A percentile compares a stretch with the other conserved stretches of the same genome.
Evolutionary conservation across 1,284 basidiomycete genomes (phyloP).

Genomic region (Rhodotorula glutinis): DNA sequence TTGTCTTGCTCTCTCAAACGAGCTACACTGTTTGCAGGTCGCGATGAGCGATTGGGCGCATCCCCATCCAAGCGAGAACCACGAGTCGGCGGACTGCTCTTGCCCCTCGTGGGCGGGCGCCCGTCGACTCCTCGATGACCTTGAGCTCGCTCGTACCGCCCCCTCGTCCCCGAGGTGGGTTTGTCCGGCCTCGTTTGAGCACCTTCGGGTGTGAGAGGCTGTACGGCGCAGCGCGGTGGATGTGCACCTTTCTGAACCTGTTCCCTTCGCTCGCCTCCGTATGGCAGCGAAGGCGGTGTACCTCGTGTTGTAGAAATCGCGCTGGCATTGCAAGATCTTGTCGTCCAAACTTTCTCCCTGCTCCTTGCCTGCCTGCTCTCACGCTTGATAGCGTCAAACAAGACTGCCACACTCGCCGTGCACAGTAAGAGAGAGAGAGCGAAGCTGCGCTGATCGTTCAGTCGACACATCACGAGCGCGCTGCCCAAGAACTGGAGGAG

Average conservation of each 20-base stretch:
- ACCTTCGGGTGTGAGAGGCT: slow-evolving; percentile 7
- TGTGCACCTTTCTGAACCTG: slow-evolving; percentile 25
- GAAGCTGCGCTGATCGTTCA: too few species aligned
- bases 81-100: background rate
- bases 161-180: slow-evolving; percentile 25
- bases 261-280: background rate
- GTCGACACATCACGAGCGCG: too few species aligned
- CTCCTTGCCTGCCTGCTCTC: too few species aligned
- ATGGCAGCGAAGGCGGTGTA: background rate
- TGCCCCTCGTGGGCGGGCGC: background rate
- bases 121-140: slow-evolving; percentile 16
- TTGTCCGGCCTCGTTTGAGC: slow-evolving; percentile 2
- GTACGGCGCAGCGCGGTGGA: slow-evolving; percentile 27
- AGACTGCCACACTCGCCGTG: too few species aligned
- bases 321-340: too few species aligned
- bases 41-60: slow-evolving; percentile 19
- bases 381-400: too few species aligned
- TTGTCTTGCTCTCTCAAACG: slow-evolving; percentile 24
- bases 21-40: slow-evolving; percentile 27
- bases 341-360: too few species aligned
- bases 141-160: slow-evolving; percentile 27
- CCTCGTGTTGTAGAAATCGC: background rate
- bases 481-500: too few species aligned
- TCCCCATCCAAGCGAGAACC: slow-evolving; percentile 26
- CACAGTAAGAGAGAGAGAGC: too few species aligned